phyloP scores from a whole-genome alignment of 768 basidiomycete genomes.

The Leccinum uliginosum region DNA sequence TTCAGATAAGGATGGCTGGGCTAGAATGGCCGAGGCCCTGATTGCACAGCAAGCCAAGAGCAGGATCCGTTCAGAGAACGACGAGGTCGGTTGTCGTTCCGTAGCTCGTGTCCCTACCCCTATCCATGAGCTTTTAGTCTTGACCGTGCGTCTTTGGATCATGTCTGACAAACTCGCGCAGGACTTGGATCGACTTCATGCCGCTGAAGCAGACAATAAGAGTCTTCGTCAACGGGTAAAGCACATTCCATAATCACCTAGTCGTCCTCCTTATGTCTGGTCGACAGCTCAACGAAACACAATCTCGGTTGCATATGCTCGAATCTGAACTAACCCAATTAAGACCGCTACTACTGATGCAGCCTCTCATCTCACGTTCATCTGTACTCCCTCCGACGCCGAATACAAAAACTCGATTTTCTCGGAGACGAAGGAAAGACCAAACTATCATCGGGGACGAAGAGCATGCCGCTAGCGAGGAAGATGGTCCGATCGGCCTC shows the following conservation, averaged over 20 bases:
- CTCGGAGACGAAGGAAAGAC: slow-evolving; percentile 28
- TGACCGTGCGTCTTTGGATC: neutral
- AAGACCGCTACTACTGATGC: slow-evolving; percentile 66
- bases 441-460: slow-evolving; percentile 23
- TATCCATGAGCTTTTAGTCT: neutral
- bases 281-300: slow-evolving; percentile 54
- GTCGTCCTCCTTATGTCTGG: slow-evolving; percentile 3
- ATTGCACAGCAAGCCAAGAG: slow-evolving; percentile 44
- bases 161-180: slow-evolving; percentile 27
- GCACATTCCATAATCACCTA: slow-evolving; percentile 1
- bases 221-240: slow-evolving; percentile 56
- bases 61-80: slow-evolving; percentile 32
- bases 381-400: slow-evolving; percentile 19
- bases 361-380: slow-evolving; percentile 37
- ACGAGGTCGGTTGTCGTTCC: slow-evolving; percentile 39
- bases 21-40: slow-evolving; percentile 63
- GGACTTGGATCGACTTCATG: slow-evolving; percentile 53
- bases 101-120: neutral
- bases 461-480: slow-evolving; percentile 22
- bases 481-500: slow-evolving; percentile 21
- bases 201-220: slow-evolving; percentile 58
- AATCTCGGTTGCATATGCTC: slow-evolving; percentile 47
- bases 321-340: slow-evolving; percentile 64
- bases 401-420: slow-evolving; percentile 17
- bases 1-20: slow-evolving; percentile 62